A percentile compares a stretch with the other conserved stretches of the same genome.
Conservation (phyloP, 805 yeast species). For the Suhomyces kilbournensis region DNA sequence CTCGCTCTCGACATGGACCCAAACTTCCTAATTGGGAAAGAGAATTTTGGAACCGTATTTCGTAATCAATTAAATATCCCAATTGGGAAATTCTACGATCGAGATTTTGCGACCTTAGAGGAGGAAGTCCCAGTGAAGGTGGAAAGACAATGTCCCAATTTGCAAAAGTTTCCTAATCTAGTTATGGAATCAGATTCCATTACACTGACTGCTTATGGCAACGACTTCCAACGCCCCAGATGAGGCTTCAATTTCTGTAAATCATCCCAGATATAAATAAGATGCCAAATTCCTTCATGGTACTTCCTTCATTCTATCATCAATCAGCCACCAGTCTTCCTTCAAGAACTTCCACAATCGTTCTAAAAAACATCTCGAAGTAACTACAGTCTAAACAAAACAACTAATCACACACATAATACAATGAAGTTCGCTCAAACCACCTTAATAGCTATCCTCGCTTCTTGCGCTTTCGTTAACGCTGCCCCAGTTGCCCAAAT, state of each 20-base stretch:
- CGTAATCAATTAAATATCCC: conserved; percentile 16
- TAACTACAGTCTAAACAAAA: not conserved
- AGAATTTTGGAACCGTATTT: conserved; percentile 7
- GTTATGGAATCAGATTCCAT: conserved; percentile 2
- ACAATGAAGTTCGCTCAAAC: conserved; percentile 41
- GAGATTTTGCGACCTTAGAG: not conserved
- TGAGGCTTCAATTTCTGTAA: not conserved
- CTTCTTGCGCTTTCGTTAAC: conserved; percentile 32
- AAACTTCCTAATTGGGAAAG: conserved; percentile 20
- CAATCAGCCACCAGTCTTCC: conserved; percentile 1
- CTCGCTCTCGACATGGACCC: not conserved
- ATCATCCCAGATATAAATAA: conserved; percentile 5
- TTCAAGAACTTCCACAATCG: not conserved
- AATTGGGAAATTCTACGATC: conserved; percentile 16
- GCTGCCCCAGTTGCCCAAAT: conserved; percentile 32
- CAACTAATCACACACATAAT: not conserved
- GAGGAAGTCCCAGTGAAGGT: not conserved
- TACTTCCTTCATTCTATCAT: not conserved
- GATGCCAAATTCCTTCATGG: conserved; percentile 2
- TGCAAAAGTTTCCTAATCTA: conserved; percentile 5
- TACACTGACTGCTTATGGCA: not conserved
- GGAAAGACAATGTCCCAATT: conserved; percentile 2
- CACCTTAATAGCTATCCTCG: conserved; percentile 39
- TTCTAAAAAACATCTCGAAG: not conserved
- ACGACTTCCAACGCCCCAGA: not conserved